phyloP scores from a whole-genome alignment of 2,329 filamentous ascomycete species.

The Scorias spongiosa region DNA sequence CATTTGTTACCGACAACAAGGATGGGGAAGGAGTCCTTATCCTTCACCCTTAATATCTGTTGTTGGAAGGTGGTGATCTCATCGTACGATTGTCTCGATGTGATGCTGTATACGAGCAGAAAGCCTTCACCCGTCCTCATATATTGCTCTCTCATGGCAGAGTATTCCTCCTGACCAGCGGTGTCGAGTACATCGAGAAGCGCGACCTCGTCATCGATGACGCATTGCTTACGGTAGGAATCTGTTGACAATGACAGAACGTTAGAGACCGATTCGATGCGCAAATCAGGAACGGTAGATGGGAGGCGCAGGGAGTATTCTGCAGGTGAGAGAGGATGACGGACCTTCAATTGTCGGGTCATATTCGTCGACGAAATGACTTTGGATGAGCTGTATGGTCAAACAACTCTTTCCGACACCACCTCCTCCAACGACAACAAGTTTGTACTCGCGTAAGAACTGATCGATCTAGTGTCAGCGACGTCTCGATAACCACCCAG shows the following conservation, averaged over 20 bases:
- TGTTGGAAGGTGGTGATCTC: constrained; percentile 98
- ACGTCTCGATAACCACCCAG: constrained; percentile 2
- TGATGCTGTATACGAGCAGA: constrained; percentile 95
- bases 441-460: constrained; percentile 40
- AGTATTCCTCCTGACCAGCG: constrained; percentile 97
- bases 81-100: constrained; percentile 90
- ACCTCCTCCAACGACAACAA: constrained; percentile 91
- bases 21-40: constrained; percentile 99
- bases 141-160: constrained; percentile 98
- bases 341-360: constrained; percentile 97
- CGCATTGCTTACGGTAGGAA: constrained; percentile 98
- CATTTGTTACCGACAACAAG: constrained; percentile 99
- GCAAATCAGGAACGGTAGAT: constrained; percentile 6
- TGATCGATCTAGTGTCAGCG: constrained; percentile 13
- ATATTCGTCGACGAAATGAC: constrained; percentile 98
- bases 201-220: constrained; percentile 95
- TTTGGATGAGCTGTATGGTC: constrained; percentile 71
- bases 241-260: constrained; percentile 39
- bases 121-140: constrained; percentile 99
- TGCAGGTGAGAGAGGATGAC: constrained; percentile 14
- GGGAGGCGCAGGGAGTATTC: constrained; percentile 1
- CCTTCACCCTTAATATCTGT: constrained; percentile 95
- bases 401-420: constrained; percentile 98
- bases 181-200: constrained; percentile 96
- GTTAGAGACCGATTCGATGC: constrained; percentile 4